phyloP scores from a whole-genome alignment of 2,329 filamentous ascomycete genomes.

The Colletotrichum sp. region DNA sequence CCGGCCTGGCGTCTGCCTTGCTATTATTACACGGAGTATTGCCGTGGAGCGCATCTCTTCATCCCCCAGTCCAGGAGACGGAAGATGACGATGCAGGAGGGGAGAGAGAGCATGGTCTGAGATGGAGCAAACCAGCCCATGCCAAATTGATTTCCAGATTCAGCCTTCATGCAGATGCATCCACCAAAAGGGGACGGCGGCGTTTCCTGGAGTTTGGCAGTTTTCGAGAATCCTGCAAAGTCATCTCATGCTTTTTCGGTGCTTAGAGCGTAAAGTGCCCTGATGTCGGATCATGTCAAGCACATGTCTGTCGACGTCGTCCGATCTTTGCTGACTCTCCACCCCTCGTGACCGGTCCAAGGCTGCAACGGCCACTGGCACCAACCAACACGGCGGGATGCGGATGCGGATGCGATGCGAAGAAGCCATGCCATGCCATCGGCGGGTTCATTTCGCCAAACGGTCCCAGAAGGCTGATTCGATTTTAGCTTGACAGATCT shows the following conservation, averaged over 20 bases:
- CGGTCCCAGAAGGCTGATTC: slow-evolving; percentile 1
- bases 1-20: background rate
- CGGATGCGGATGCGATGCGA: background rate
- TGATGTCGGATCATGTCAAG: slow-evolving; percentile 4
- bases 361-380: background rate
- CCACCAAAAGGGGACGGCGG: background rate
- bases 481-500: slow-evolving; percentile 1
- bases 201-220: background rate
- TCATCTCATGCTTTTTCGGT: background rate
- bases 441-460: background rate
- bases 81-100: background rate
- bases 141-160: background rate
- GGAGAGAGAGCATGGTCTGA: background rate
- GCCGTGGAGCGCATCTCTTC: background rate
- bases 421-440: background rate
- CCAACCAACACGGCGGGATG: background rate
- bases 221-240: background rate
- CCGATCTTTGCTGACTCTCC: background rate
- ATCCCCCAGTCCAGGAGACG: background rate
- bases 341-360: slow-evolving; percentile 12
- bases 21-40: background rate
- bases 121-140: background rate
- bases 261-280: background rate
- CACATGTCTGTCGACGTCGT: slow-evolving; percentile 14
- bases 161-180: background rate